phyloP scores from a whole-genome alignment of 305 asterid genomes.

The Withania somnifera region DNA sequence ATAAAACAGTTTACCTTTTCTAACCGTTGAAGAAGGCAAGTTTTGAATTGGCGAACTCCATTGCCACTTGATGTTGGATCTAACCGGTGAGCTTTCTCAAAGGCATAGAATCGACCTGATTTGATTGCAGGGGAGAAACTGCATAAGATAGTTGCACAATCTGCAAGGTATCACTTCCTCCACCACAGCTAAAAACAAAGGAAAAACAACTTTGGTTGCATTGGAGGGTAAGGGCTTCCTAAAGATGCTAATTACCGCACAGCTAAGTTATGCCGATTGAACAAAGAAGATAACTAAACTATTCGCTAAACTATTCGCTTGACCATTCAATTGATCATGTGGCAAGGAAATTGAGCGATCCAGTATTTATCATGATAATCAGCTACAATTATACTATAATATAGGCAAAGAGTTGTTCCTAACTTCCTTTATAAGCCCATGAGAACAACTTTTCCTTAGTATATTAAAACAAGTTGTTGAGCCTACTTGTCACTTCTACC shows the following conservation, averaged over 20 bases:
- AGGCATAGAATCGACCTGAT: constrained; percentile 95
- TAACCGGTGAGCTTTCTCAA: constrained; percentile 91
- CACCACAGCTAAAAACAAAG: not conserved
- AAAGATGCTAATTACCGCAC: not conserved
- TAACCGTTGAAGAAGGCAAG: constrained; percentile 95
- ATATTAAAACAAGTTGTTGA: not conserved
- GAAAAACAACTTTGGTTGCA: not conserved
- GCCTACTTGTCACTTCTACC: not conserved
- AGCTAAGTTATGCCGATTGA: not conserved
- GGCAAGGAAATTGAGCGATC: not conserved
- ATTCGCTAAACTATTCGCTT: not conserved
- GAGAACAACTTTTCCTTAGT: not conserved
- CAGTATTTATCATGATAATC: not conserved
- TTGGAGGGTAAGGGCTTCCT: not conserved
- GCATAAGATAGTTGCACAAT: not conserved
- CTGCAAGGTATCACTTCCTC: not conserved
- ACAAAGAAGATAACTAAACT: not conserved
- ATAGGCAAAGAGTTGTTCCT: not conserved
- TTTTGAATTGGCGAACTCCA: constrained; percentile 98
- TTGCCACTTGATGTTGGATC: constrained; percentile 98
- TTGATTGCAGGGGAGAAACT: constrained; percentile 7
- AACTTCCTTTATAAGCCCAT: not conserved
- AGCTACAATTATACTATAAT: not conserved
- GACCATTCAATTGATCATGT: not conserved
- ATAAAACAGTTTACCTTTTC: constrained; percentile 47